Evolutionary conservation across 352 stramenopile species (phyloP).

Genomic region (Phytopythium delawarense): DNA sequence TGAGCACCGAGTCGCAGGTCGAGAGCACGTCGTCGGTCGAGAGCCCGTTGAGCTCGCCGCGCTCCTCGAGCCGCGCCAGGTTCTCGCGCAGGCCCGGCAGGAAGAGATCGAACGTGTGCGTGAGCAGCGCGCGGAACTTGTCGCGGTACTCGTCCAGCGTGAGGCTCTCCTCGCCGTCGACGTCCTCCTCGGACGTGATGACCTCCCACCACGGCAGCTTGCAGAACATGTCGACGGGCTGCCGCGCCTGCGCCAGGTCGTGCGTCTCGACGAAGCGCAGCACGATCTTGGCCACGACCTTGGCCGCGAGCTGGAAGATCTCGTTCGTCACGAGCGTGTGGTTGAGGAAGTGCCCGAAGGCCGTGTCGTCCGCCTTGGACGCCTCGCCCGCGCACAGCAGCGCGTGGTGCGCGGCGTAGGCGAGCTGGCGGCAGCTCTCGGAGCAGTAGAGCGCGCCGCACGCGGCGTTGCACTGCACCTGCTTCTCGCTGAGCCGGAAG

Average conservation of each 20-base stretch:
- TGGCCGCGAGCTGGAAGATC: constrained; percentile 90
- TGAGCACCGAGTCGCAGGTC: constrained; percentile 53
- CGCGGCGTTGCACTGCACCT: constrained; percentile 35
- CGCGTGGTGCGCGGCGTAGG: constrained; percentile 75
- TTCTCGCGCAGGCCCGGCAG: constrained; percentile 52
- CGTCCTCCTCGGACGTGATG: constrained; percentile 60
- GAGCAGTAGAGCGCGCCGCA: constrained; percentile 89
- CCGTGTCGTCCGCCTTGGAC: constrained; percentile 35
- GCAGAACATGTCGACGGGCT: constrained; percentile 86
- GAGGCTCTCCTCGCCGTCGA: constrained; percentile 49
- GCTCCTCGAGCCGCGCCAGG: constrained; percentile 29
- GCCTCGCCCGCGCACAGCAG: constrained; percentile 49
- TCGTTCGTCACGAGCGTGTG: constrained; percentile 89
- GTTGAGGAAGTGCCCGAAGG: constrained; percentile 80
- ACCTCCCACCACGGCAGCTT: constrained; percentile 90
- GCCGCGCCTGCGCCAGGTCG: constrained; percentile 42
- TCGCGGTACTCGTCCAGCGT: constrained; percentile 65
- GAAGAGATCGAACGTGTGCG: constrained; percentile 56
- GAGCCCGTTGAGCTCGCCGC: constrained; percentile 57
- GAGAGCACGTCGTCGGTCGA: constrained; percentile 42
- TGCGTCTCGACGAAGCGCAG: constrained; percentile 50
- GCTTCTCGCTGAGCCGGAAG: constrained; percentile 47
- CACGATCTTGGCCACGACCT: constrained; percentile 81
- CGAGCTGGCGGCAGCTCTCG: constrained; percentile 53
- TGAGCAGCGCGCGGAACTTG: constrained; percentile 57